Conservation (phyloP, 495 filamentous ascomycete species). For the Tuber umbilicatum region DNA sequence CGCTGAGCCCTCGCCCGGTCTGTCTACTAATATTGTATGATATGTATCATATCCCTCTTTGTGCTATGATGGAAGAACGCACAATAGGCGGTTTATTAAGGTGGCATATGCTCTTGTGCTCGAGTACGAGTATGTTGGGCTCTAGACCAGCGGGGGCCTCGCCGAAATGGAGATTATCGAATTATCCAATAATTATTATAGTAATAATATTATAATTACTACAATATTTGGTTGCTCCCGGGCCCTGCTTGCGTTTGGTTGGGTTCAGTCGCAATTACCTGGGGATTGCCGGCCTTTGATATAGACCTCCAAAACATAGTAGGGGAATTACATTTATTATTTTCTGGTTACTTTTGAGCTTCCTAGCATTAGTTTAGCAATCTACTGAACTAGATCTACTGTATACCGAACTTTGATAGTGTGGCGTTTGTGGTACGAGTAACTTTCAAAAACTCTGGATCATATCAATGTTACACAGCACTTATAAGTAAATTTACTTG, state of each 20-base stretch:
- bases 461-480: background rate
- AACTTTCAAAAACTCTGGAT: background rate
- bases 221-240: background rate
- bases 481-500: background rate
- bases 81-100: background rate
- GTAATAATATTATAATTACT: too few relatives aligned
- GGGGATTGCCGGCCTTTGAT: background rate
- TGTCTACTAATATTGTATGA: too few relatives aligned
- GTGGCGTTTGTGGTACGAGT: background rate
- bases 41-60: background rate
- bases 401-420: background rate
- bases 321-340: background rate
- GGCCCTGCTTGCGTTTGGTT: background rate
- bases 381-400: background rate
- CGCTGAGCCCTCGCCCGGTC: too few relatives aligned
- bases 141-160: background rate
- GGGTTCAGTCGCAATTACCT: background rate
- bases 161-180: background rate
- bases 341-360: background rate
- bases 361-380: background rate
- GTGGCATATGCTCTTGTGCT: background rate
- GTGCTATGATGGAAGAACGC: background rate
- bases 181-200: background rate
- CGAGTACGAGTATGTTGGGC: background rate
- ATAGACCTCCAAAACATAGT: background rate